Evolutionary conservation across 2,329 filamentous ascomycete species (phyloP).

Genomic region (Tolypocladium sp.): DNA sequence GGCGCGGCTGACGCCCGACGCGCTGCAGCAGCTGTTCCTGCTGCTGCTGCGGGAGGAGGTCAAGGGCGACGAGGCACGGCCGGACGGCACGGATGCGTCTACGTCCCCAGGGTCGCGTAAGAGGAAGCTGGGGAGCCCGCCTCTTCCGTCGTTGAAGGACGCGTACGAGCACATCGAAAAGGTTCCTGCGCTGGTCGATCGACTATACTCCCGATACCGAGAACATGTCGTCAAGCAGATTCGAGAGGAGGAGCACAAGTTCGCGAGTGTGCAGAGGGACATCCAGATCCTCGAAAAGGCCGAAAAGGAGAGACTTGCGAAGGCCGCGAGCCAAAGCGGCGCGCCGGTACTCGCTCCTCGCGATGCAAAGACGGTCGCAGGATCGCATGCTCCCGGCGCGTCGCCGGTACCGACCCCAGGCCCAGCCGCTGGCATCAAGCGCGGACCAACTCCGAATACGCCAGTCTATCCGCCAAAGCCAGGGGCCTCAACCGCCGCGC

Average conservation of each 20-base stretch:
- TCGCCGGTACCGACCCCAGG: constrained; percentile 12
- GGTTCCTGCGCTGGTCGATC: constrained; percentile 60
- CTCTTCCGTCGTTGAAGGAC: constrained; percentile 56
- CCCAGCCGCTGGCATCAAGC: constrained; percentile 14
- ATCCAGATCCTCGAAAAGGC: constrained; percentile 56
- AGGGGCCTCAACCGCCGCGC: constrained; percentile 9
- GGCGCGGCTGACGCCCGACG: constrained; percentile 64
- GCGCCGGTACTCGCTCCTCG: constrained; percentile 21
- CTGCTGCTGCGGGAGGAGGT: constrained; percentile 67
- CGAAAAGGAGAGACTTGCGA: constrained; percentile 26
- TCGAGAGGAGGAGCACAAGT: constrained; percentile 61
- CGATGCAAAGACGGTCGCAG: constrained; percentile 17
- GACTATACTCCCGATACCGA: constrained; percentile 68
- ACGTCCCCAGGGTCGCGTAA: constrained; percentile 55
- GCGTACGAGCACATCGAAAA: constrained; percentile 56
- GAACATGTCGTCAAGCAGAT: constrained; percentile 62
- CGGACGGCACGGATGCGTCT: constrained; percentile 30
- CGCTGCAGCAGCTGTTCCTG: constrained; percentile 71
- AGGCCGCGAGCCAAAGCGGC: constrained; percentile 23
- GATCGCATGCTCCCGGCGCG: constrained; percentile 13
- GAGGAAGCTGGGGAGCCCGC: constrained; percentile 62
- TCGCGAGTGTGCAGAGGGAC: constrained; percentile 55
- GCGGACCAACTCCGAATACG: constrained; percentile 19
- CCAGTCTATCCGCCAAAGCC: constrained; percentile 26
- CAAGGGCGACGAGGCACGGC: constrained; percentile 35